A percentile compares a stretch with the other conserved stretches of the same genome.
These are phyloP conservation scores for Penicillium griseofulvum DNA, from an alignment of 2,329 filamentous ascomycete species.

Conservation along the genomic window DNA sequence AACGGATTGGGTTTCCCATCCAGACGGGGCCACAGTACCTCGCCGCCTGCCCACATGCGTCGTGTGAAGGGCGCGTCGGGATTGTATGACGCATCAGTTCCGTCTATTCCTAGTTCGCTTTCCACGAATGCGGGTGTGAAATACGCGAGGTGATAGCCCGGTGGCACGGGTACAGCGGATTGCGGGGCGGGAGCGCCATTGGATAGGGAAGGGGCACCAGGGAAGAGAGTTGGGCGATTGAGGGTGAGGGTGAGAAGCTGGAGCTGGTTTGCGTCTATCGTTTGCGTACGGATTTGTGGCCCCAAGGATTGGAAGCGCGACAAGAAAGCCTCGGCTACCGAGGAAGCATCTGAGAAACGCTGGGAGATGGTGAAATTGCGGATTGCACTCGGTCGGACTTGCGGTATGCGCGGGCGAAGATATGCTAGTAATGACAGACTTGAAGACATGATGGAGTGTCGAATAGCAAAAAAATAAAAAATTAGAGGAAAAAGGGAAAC, in stretches of 20 bases:
- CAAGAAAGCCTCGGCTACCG: conserved; percentile 43
- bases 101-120: conserved; percentile 56
- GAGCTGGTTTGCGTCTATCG: conserved; percentile 62
- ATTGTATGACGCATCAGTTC: conserved; percentile 61
- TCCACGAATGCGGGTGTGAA: conserved; percentile 60
- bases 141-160: conserved; percentile 63
- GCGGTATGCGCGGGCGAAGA: background rate
- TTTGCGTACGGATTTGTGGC: conserved; percentile 48
- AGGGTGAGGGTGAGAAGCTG: conserved; percentile 62
- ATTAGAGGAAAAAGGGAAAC: background rate
- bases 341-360: conserved; percentile 23
- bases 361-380: conserved; percentile 9
- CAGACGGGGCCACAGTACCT: conserved; percentile 51
- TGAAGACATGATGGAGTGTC: background rate
- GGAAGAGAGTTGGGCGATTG: conserved; percentile 47
- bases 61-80: conserved; percentile 59
- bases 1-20: conserved; percentile 41
- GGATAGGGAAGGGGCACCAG: conserved; percentile 40
- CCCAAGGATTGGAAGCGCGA: conserved; percentile 43
- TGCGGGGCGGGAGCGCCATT: conserved; percentile 35
- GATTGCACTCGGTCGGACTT: background rate
- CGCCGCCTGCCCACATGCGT: conserved; percentile 67
- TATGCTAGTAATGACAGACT: background rate
- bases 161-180: conserved; percentile 52
- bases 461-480: too few species aligned